Evolutionary conservation across 2,329 filamentous ascomycete genomes (phyloP).

Genomic region (Dothideomycetes sp.): DNA sequence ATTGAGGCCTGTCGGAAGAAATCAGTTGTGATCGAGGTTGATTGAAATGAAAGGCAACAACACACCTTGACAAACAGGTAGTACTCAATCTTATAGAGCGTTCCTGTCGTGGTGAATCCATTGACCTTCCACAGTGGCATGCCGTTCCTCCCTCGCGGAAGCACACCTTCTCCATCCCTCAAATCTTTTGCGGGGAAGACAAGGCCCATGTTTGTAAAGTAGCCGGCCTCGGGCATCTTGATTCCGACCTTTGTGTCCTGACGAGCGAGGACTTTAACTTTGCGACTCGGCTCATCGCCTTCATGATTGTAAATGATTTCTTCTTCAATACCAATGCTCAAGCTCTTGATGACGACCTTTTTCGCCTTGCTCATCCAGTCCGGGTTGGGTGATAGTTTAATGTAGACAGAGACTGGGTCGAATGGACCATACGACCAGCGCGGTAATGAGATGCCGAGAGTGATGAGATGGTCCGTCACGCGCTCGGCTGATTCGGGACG

Average conservation of each 20-base stretch:
- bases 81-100: conserved; percentile 96
- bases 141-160: conserved; percentile 71
- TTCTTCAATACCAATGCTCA: conserved; percentile 88
- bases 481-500: conserved; percentile 79
- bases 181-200: conserved; percentile 85
- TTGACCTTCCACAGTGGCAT: conserved; percentile 83
- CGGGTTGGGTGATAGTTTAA: conserved; percentile 83
- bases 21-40: conserved; percentile 7
- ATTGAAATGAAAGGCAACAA: background rate
- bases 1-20: conserved; percentile 60
- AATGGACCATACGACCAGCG: conserved; percentile 94
- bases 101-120: conserved; percentile 88
- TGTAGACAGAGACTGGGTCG: conserved; percentile 91
- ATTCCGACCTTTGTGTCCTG: conserved; percentile 71
- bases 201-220: conserved; percentile 82
- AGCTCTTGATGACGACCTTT: conserved; percentile 85
- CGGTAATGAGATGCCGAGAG: conserved; percentile 80
- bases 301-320: conserved; percentile 99
- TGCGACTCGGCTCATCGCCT: conserved; percentile 86
- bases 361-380: conserved; percentile 87
- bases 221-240: conserved; percentile 82
- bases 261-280: conserved; percentile 76
- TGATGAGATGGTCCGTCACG: conserved; percentile 82
- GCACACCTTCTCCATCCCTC: conserved; percentile 74
- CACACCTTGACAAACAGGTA: conserved; percentile 85